Evolutionary conservation across 169 alveolate genomes (phyloP).

Genomic region (Babesia gibsoni): DNA sequence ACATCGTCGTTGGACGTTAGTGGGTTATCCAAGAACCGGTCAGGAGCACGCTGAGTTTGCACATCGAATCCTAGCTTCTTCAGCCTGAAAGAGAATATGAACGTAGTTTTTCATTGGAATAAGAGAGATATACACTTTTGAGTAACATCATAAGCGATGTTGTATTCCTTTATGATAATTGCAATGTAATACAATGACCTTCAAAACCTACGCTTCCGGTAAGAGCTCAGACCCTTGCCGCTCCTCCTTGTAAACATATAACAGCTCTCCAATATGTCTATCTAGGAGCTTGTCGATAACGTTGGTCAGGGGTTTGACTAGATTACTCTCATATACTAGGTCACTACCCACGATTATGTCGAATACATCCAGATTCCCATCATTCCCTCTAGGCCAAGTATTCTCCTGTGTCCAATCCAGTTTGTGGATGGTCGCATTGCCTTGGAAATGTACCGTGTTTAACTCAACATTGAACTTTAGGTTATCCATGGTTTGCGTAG

Average conservation of each 20-base stretch:
- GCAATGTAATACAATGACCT: no score
- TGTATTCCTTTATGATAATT: no score
- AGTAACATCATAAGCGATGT: no score
- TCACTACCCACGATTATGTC: conserved; percentile 72
- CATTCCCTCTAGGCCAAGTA: conserved; percentile 32
- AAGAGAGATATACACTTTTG: no score
- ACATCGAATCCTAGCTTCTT: conserved; percentile 28
- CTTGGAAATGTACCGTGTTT: conserved; percentile 21
- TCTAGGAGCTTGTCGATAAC: conserved; percentile 36
- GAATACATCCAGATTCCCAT: conserved; percentile 19
- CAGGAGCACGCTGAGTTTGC: conserved; percentile 34
- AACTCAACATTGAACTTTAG: conserved; percentile 59
- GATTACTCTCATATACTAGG: conserved; percentile 62
- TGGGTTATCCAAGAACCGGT: conserved; percentile 37
- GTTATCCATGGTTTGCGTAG: conserved; percentile 55
- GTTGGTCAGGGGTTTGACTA: conserved; percentile 57
- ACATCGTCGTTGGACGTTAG: conserved; percentile 5
- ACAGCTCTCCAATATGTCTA: conserved; percentile 51
- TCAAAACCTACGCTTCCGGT: conserved; percentile 43
- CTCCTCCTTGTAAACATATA: conserved; percentile 61
- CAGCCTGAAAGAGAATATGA: conserved; percentile 30
- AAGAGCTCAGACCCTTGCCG: conserved; percentile 64
- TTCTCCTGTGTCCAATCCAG: conserved; percentile 54
- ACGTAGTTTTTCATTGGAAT: no score
- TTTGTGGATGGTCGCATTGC: conserved; percentile 27